Evolutionary conservation across 2,329 filamentous ascomycete species (phyloP), one percentile per base, ranked within the genome.

Genomic region (Diaporthe vaccinii): DNA sequence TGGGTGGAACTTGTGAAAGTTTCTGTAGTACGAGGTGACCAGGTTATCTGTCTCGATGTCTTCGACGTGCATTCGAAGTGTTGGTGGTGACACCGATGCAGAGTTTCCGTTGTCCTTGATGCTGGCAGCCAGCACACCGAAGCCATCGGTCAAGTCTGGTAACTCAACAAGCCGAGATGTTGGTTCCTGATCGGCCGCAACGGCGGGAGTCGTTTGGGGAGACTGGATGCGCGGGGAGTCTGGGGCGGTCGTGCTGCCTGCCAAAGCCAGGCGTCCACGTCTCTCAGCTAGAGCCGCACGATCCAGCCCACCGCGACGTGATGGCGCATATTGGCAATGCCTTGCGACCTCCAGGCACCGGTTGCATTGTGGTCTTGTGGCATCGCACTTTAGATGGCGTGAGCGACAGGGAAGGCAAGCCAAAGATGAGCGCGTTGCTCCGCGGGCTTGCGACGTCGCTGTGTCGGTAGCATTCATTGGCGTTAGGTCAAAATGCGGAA

Each of bases 341-440:
- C 44, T 39, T 3, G 62, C 46, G 62, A 68, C 46, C 46, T 68
- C 62, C 22, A 68, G 31, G 20, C 62, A 68, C 12, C 62, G 44
- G 31, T 68, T 68, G 8, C 62, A 68, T 17, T 68, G 62, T 2
- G 62, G 62, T 17, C 62, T 22, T 1, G 62, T 53, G 8, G 62
- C 62, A n/a, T 68, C 62, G 44, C 62, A 68, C 25, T 51, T 68
- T 6, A 68, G 62, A 22, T 68, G 62, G 22, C 62, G 62, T 25
- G 62, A 68, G 31, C 62, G 62, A 2, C 62, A 68, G 10, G 62
- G 62, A 9, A 68, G 62, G 31, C 62, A 68, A 6, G 62, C 62
- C 44, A 68, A 8, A 3, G 62, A 68, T 3, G 62, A 68, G 12
- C 62, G 62, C 36, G 62, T 53, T 51, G 44, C 44, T 51, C 62